Base-by-base conservation (phyloP, 257 asterid species). In the Prunella vulgaris region DNA sequence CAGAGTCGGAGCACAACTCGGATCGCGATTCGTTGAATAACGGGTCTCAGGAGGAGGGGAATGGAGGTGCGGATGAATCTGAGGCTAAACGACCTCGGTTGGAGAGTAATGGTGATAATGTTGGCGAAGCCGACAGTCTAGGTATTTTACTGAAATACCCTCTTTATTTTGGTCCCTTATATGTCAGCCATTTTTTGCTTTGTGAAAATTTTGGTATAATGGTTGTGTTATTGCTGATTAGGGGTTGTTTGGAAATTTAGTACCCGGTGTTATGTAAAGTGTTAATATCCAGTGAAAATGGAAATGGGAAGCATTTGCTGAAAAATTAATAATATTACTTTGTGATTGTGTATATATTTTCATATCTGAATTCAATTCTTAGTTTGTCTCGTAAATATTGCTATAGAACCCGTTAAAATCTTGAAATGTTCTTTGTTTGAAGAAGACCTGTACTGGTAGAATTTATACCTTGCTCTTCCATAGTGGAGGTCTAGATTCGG, bases 21-120 rank as follows among this genome's bases (percentile, higher is more conserved):
- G 82, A 81, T 66, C 61, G 67, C 14, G 85, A 74, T 20, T 67
- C 84, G 5, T 58, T 59, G 64, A 70, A 74, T 44, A 77, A 81
- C 51, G 84, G 71, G 18, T 67, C 73, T 60, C 74, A 72, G 70
- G 86, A 62, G 73, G 86, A 70, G 57, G 89, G 76, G 61, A 74
- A 63, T 77, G 86, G 30, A 2, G 79, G 60, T 14, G 83, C 38
- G 15, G 88, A 85, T 72, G 95, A 75, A 77, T 82, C 90, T 6
- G 96, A 89, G 60, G 62, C 84, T 8, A 94, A 94, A 62, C 95
- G 97, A 46, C 93, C 89, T 32, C 97, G 96, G 44, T 56, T 90
- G 38, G 96, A 86, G 82, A 82, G 76, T 74, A 82, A 78, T 66
- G 82, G 77, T n/a, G 81, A 65, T 53, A 52, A 64, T 75, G 77